Percentiles rank a stretch among this genome's conserved stretches.
Conservation (phyloP, 129 eudicot genomes). For the Arctium lappa region DNA sequence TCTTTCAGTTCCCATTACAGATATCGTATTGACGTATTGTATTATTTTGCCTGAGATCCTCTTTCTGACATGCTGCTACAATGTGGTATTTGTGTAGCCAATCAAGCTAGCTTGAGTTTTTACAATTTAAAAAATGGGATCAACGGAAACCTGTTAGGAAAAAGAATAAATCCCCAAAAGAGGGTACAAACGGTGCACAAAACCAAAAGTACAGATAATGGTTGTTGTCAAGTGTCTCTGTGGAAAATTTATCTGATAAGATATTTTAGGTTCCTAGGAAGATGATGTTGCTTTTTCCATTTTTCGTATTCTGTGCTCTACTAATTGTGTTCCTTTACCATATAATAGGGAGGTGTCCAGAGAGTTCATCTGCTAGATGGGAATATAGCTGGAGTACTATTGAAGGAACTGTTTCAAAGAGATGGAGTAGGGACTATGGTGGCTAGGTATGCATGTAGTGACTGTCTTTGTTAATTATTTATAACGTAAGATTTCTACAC, state of each 20-base stretch:
- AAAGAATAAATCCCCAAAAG: too few species aligned
- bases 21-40: slow-evolving; percentile 9
- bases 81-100: too few species aligned
- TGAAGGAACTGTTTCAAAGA: slow-evolving; percentile 89
- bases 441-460: slow-evolving; percentile 63
- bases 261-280: background rate
- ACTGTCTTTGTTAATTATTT: background rate
- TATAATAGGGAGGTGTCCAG: slow-evolving; percentile 89
- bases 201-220: too few species aligned
- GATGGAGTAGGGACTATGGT: slow-evolving; percentile 99
- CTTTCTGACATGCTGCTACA: too few species aligned
- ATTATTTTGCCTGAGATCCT: background rate
- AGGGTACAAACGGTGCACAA: too few species aligned
- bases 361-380: slow-evolving; percentile 96
- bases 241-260: too few species aligned
- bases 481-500: background rate
- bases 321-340: background rate
- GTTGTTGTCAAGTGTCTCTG: too few species aligned
- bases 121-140: too few species aligned
- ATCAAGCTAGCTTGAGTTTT: too few species aligned
- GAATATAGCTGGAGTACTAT: slow-evolving; percentile 73
- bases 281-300: background rate
- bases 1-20: background rate
- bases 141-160: too few species aligned
- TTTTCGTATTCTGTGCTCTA: background rate